These are phyloP conservation scores for Pelargonium citronellum DNA, from an alignment of 441 rosid genomes.

Conservation along the genomic window DNA sequence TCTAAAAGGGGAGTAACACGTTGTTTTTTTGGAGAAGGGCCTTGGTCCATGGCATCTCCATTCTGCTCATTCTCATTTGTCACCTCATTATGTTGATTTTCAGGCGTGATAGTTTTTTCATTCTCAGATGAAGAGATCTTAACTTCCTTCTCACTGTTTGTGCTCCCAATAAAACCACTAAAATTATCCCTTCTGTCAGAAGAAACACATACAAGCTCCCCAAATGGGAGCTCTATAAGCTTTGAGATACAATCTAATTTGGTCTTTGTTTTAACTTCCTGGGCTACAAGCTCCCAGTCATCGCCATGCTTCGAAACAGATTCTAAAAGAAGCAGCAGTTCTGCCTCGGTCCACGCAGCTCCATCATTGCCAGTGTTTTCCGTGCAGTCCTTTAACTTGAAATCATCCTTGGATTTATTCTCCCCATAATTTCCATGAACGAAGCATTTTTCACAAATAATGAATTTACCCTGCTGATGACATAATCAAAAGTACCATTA, in stretches of 20 bases:
- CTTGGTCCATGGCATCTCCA: conserved; percentile 39
- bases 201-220: conserved; percentile 54
- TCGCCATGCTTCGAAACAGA: conserved; percentile 72
- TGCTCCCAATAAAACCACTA: conserved; percentile 20
- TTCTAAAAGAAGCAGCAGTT: conserved; percentile 68
- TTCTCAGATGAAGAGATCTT: conserved; percentile 30
- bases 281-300: conserved; percentile 86
- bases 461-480: conserved; percentile 38
- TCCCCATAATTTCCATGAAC: conserved; percentile 55
- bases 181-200: conserved; percentile 33
- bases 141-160: conserved; percentile 24
- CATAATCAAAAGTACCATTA: background rate
- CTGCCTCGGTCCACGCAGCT: conserved; percentile 75
- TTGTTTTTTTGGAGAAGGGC: conserved; percentile 51
- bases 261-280: conserved; percentile 60
- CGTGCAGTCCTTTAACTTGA: conserved; percentile 36
- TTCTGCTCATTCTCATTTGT: conserved; percentile 32
- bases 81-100: conserved; percentile 30
- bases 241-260: conserved; percentile 75
- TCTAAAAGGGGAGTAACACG: conserved; percentile 36
- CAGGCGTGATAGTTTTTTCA: conserved; percentile 26
- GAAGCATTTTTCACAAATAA: conserved; percentile 60
- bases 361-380: conserved; percentile 21
- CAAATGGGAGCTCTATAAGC: conserved; percentile 83
- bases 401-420: conserved; percentile 48